Conservation (phyloP, 1,139 yeast genomes). For the Pichia sp. region DNA sequence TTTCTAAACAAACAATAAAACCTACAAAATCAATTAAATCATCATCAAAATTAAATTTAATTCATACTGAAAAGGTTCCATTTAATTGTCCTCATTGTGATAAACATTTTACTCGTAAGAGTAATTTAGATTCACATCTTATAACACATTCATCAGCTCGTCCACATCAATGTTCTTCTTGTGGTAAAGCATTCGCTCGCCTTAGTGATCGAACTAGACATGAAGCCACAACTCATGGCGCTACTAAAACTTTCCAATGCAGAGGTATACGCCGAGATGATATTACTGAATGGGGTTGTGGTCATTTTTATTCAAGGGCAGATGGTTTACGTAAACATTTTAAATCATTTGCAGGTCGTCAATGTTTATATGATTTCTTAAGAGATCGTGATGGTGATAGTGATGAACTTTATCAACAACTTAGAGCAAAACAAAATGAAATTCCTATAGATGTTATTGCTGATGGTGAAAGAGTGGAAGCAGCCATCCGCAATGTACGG, state of each 20-base stretch:
- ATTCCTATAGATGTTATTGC: too few relatives aligned
- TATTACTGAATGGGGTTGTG: constrained; percentile 14
- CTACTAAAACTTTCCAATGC: constrained; percentile 9
- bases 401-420: not conserved
- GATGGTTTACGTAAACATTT: constrained; percentile 16
- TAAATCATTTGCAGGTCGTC: constrained; percentile 11
- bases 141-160: constrained; percentile 91
- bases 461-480: constrained; percentile 3
- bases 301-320: constrained; percentile 13
- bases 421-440: too few relatives aligned
- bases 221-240: constrained; percentile 41
- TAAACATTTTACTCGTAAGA: constrained; percentile 83
- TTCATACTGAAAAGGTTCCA: not conserved
- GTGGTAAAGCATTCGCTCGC: constrained; percentile 93
- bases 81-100: constrained; percentile 82
- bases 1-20: too few relatives aligned
- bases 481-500: constrained; percentile 12
- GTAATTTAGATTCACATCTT: constrained; percentile 83
- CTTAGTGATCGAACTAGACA: constrained; percentile 93
- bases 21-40: not conserved
- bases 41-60: not conserved
- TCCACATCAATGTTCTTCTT: constrained; percentile 77
- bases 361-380: constrained; percentile 10
- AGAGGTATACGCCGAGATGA: constrained; percentile 5
- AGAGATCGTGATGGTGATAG: constrained; percentile 8